Conservation (phyloP, 2,329 filamentous ascomycete species). For the Lecanicillium sp. region DNA sequence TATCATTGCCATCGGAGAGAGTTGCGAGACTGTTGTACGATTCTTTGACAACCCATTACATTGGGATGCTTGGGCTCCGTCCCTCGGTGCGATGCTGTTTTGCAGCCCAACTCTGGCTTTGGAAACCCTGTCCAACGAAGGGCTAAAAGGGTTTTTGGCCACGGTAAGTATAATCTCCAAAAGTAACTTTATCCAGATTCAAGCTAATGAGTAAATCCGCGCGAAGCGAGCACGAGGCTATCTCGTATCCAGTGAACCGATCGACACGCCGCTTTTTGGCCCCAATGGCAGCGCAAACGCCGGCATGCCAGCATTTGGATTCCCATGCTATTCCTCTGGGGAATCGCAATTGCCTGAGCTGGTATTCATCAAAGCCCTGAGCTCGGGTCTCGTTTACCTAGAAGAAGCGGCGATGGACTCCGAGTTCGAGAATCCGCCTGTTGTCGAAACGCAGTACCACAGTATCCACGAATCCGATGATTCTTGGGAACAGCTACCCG, state of each 20-base stretch:
- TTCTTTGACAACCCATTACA: constrained; percentile 51
- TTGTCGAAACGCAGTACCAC: constrained; percentile 20
- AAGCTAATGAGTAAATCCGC: too few species aligned
- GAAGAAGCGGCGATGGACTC: constrained; percentile 40
- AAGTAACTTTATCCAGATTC: too few species aligned
- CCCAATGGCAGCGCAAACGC: constrained; percentile 38
- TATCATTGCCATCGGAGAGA: constrained; percentile 63
- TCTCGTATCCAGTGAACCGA: constrained; percentile 40
- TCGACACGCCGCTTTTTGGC: constrained; percentile 46
- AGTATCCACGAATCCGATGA: constrained; percentile 16
- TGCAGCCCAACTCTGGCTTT: constrained; percentile 38
- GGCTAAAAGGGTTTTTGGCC: constrained; percentile 41
- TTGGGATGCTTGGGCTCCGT: constrained; percentile 36
- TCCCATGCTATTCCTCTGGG: constrained; percentile 63
- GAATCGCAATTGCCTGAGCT: constrained; percentile 50
- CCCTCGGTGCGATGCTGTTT: constrained; percentile 40
- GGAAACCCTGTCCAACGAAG: constrained; percentile 31
- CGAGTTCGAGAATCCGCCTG: constrained; percentile 31
- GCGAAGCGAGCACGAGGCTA: constrained; percentile 60
- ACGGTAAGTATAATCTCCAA: too few species aligned
- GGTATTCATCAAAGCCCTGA: constrained; percentile 50
- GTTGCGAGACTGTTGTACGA: constrained; percentile 47
- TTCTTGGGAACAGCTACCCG: constrained; percentile 22
- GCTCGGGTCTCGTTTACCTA: constrained; percentile 53
- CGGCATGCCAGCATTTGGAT: constrained; percentile 43